These are phyloP conservation scores for Boletus sp. DNA, from an alignment of 768 basidiomycete species.

Conservation along the genomic window DNA sequence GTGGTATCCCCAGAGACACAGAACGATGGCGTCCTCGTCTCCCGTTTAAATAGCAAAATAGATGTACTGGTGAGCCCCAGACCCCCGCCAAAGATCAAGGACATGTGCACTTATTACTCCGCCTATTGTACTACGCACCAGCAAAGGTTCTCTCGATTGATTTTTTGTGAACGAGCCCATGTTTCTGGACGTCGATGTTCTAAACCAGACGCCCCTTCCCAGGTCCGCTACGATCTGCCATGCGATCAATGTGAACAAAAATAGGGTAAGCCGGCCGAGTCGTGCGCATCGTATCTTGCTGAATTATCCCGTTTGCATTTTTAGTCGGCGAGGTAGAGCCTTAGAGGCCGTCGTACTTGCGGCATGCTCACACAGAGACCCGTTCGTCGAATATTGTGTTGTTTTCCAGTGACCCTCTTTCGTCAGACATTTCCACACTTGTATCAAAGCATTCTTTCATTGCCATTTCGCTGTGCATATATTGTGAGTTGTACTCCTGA, in stretches of 20 bases:
- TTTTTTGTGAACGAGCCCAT: background rate
- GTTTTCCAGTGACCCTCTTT: background rate
- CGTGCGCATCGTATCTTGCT: background rate
- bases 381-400: background rate
- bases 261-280: slow-evolving; percentile 2
- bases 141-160: background rate
- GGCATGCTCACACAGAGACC: background rate
- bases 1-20: background rate
- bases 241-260: slow-evolving; percentile 6
- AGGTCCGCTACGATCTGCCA: background rate
- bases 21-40: background rate
- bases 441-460: background rate
- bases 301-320: background rate
- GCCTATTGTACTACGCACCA: slow-evolving; percentile 9
- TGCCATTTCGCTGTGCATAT: background rate
- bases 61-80: slow-evolving; percentile 13
- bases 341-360: background rate
- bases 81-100: slow-evolving; percentile 1
- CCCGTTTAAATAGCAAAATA: slow-evolving; percentile 16
- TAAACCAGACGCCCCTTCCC: accelerated
- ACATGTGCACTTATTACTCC: slow-evolving; percentile 14
- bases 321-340: background rate
- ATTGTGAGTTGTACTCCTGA: slow-evolving; percentile 2
- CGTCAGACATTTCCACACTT: background rate
- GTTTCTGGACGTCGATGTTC: background rate